Conservation (phyloP, 306 rosid genomes). For the Spatholobus suberectus region DNA sequence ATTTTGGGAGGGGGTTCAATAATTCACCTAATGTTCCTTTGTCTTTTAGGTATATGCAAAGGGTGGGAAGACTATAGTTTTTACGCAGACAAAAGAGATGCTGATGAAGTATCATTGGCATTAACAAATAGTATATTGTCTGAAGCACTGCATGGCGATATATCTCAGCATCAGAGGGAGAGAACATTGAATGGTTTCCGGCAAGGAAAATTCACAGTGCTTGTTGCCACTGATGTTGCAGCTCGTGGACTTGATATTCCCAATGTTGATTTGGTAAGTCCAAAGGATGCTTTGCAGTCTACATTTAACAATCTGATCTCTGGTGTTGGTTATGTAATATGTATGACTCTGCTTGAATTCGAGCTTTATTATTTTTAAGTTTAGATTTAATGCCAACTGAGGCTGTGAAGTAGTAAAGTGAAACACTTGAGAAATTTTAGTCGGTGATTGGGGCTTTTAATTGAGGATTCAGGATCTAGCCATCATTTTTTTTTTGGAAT, state of each 20-base stretch:
- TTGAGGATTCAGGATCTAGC: slow-evolving; percentile 12
- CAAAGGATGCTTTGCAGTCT: slow-evolving; percentile 31
- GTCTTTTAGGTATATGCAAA: slow-evolving; percentile 87
- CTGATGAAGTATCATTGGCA: slow-evolving; percentile 96
- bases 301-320: slow-evolving; percentile 4
- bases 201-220: slow-evolving; percentile 97
- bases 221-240: slow-evolving; percentile 99
- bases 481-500: background rate
- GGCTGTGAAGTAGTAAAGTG: slow-evolving; percentile 17
- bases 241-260: slow-evolving; percentile 99
- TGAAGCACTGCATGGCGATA: slow-evolving; percentile 99
- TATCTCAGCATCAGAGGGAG: slow-evolving; percentile 98
- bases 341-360: slow-evolving; percentile 8
- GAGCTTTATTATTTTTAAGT: background rate
- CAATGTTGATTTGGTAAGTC: slow-evolving; percentile 89
- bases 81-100: slow-evolving; percentile 95
- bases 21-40: slow-evolving; percentile 37
- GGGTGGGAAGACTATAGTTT: slow-evolving; percentile 98
- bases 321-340: slow-evolving; percentile 24
- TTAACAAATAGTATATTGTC: slow-evolving; percentile 83
- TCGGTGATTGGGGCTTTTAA: slow-evolving; percentile 4
- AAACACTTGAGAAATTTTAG: slow-evolving; percentile 18
- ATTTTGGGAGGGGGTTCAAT: background rate
- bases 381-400: slow-evolving; percentile 2
- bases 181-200: slow-evolving; percentile 96